These are phyloP conservation scores for Chalciporus chontae DNA, from an alignment of 768 basidiomycete species.

Conservation along the genomic window DNA sequence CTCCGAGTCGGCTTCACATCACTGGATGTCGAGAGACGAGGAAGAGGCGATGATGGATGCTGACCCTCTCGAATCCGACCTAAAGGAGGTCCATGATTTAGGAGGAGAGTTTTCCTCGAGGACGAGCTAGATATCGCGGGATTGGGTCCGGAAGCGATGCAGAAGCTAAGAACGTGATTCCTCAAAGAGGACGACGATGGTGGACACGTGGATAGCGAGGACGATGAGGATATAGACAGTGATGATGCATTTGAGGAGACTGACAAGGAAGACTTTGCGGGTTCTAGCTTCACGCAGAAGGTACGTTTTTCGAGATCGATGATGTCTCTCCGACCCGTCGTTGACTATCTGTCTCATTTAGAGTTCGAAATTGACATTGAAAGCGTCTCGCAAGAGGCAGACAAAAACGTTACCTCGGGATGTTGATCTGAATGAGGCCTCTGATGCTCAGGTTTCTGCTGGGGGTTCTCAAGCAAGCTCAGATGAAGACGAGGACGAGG, in stretches of 20 bases:
- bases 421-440: conserved; percentile 65
- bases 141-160: conserved; percentile 25
- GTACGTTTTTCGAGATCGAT: not conserved
- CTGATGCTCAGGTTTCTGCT: conserved; percentile 27
- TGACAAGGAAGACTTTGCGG: conserved; percentile 73
- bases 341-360: too few species aligned
- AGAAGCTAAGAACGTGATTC: conserved; percentile 42
- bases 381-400: conserved; percentile 11
- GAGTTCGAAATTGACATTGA: conserved; percentile 25
- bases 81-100: conserved; percentile 3
- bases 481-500: conserved; percentile 39
- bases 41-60: conserved; percentile 22
- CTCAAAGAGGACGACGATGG: conserved; percentile 48
- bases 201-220: conserved; percentile 51
- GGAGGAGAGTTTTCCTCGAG: too few species aligned
- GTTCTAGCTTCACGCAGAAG: conserved; percentile 41
- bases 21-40: conserved; percentile 32
- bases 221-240: conserved; percentile 85
- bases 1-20: conserved; percentile 25
- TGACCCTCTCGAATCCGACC: conserved; percentile 23
- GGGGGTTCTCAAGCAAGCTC: conserved; percentile 16
- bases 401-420: conserved; percentile 41
- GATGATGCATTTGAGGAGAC: conserved; percentile 82
- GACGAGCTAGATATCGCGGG: conserved; percentile 37
- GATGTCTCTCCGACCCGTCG: not conserved